Evolutionary conservation across 1,284 basidiomycete species (phyloP).

Genomic region (Fistulina hepatica): DNA sequence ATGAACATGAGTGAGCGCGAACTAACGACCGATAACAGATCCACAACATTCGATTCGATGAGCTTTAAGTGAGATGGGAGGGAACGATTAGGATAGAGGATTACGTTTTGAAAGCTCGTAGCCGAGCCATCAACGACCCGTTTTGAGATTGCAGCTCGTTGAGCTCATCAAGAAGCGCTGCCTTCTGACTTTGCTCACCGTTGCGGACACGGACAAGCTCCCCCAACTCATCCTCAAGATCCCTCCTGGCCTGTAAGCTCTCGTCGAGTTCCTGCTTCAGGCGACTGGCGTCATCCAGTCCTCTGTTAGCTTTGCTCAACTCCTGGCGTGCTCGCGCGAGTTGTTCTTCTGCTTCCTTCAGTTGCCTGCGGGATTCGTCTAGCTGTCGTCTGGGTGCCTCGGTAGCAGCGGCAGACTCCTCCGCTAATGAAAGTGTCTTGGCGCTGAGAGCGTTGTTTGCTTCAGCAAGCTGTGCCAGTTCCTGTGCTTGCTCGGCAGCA

Average conservation of each 20-base stretch:
- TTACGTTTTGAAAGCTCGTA: conserved; percentile 48
- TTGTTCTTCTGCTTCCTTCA: conserved; percentile 16
- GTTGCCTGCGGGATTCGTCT: conserved; percentile 23
- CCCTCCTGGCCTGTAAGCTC: conserved; percentile 5
- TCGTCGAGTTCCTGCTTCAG: conserved; percentile 29
- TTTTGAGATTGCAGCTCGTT: conserved; percentile 73
- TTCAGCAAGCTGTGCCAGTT: conserved; percentile 57
- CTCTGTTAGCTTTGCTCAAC: conserved; percentile 5
- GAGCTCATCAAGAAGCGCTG: conserved; percentile 67
- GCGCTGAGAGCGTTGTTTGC: conserved; percentile 70
- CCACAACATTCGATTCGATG: no score
- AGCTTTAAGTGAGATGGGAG: no score
- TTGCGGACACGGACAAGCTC: conserved; percentile 48
- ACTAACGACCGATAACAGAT: no score
- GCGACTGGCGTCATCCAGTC: conserved; percentile 34
- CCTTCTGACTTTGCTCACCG: conserved; percentile 59
- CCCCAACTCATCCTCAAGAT: conserved; percentile 19
- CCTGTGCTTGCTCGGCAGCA: conserved; percentile 62
- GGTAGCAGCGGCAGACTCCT: conserved; percentile 57
- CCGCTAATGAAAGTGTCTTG: conserved; percentile 59
- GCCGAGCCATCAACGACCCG: conserved; percentile 51
- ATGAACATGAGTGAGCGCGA: no score
- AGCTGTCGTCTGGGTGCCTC: conserved; percentile 47
- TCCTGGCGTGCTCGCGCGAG: conserved; percentile 25
- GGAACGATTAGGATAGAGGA: no score